These are phyloP conservation scores for Simplicillium sp. DNA, from an alignment of 2,329 filamentous ascomycete species.

Conservation along the genomic window DNA sequence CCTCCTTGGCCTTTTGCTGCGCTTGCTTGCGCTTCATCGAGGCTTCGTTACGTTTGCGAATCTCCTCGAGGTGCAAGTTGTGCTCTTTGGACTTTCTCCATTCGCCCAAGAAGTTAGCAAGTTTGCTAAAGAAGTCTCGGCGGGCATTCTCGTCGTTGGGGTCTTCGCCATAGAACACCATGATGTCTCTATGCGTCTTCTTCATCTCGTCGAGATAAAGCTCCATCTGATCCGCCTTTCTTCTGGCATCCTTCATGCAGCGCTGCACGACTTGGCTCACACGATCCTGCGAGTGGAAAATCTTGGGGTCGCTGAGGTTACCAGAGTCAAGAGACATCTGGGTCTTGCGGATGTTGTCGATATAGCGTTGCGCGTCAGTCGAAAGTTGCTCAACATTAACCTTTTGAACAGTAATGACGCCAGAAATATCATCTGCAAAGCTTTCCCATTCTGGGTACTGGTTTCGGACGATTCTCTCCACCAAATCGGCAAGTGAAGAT, in stretches of 20 bases:
- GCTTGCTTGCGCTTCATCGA: conserved; percentile 86
- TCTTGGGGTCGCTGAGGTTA: conserved; percentile 91
- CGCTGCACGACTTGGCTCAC: conserved; percentile 86
- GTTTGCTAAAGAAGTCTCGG: conserved; percentile 89
- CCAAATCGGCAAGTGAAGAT: conserved; percentile 87
- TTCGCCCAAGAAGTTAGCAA: conserved; percentile 80
- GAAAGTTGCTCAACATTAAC: conserved; percentile 91
- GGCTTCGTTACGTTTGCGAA: conserved; percentile 73
- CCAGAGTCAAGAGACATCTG: conserved; percentile 87
- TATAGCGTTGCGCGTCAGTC: conserved; percentile 80
- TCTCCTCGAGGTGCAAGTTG: conserved; percentile 77
- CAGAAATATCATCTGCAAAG: conserved; percentile 75
- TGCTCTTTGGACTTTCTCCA: conserved; percentile 97
- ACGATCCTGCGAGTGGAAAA: conserved; percentile 95
- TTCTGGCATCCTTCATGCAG: conserved; percentile 89
- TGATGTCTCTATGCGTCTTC: conserved; percentile 86
- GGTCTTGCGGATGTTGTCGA: conserved; percentile 89
- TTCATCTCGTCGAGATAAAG: conserved; percentile 90
- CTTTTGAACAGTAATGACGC: conserved; percentile 73
- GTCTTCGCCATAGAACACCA: conserved; percentile 95
- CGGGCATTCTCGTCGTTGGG: conserved; percentile 84
- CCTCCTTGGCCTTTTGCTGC: conserved; percentile 53
- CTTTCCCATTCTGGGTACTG: conserved; percentile 94
- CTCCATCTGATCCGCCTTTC: conserved; percentile 93
- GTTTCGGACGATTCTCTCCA: conserved; percentile 91